A percentile compares a stretch with the other conserved stretches of the same genome.
Conservation (phyloP, 2,329 filamentous ascomycete genomes). For the Hypomyces rosellus region DNA sequence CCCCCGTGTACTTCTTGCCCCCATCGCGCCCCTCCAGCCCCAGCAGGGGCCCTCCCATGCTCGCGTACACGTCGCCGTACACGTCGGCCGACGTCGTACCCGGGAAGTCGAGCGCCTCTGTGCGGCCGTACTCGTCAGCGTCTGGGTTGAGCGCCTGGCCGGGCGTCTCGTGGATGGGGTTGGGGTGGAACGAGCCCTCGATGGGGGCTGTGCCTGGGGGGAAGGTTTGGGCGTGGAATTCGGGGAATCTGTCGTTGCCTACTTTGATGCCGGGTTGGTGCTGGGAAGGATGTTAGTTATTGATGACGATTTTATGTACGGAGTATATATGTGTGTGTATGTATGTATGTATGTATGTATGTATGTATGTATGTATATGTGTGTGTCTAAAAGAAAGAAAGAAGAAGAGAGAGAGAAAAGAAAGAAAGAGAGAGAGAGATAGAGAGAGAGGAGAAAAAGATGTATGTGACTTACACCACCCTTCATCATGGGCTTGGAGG, state of each 20-base stretch:
- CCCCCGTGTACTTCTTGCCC: constrained; percentile 26
- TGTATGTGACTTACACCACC: constrained; percentile 10
- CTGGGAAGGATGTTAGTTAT: constrained; percentile 31
- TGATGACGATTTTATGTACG: background rate
- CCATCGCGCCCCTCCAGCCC: constrained; percentile 37
- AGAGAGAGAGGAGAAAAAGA: background rate
- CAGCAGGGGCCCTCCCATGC: constrained; percentile 36
- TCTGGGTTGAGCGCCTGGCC: constrained; percentile 29
- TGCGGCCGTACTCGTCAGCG: constrained; percentile 14
- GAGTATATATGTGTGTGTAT: too few species aligned
- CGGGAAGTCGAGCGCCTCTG: constrained; percentile 29
- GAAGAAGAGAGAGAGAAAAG: too few species aligned
- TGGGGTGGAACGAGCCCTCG: constrained; percentile 34
- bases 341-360: too few species aligned
- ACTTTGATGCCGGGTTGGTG: constrained; percentile 58
- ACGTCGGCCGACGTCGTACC: constrained; percentile 41
- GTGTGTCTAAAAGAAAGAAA: too few species aligned
- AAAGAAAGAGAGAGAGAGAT: too few species aligned
- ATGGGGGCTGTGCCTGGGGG: constrained; percentile 58
- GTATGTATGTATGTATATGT: too few species aligned
- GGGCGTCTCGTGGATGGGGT: constrained; percentile 28
- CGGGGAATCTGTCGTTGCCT: constrained; percentile 52
- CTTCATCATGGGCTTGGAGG: constrained; percentile 11
- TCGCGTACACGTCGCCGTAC: constrained; percentile 22
- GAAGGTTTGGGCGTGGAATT: constrained; percentile 57